These are phyloP conservation scores for Penicillium fimorum DNA, from an alignment of 495 filamentous ascomycete genomes.

Conservation along the genomic window DNA sequence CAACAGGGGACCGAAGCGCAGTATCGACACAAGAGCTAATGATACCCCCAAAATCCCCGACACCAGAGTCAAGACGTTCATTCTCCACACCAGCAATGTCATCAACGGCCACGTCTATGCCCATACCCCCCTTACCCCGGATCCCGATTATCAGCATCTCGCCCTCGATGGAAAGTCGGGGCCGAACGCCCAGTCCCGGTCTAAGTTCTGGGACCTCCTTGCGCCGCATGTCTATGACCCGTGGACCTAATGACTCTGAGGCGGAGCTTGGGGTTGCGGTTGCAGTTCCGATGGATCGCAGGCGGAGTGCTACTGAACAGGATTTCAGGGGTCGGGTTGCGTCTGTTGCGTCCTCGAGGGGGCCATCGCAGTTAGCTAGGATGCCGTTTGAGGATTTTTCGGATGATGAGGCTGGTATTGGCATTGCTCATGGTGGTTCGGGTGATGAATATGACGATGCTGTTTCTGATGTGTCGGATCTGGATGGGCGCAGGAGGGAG, in stretches of 20 bases:
- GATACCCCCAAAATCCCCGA: conserved; percentile 2
- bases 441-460: conserved; percentile 18
- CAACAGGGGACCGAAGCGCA: conserved; percentile 8
- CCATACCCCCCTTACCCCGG: not conserved
- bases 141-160: conserved; percentile 16
- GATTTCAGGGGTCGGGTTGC: conserved; percentile 10
- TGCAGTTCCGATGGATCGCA: conserved; percentile 19
- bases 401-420: conserved; percentile 26
- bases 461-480: conserved; percentile 32
- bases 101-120: not conserved
- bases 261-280: conserved; percentile 17
- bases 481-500: conserved; percentile 18
- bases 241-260: conserved; percentile 1
- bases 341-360: conserved; percentile 8
- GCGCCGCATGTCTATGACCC: not conserved
- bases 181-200: not conserved
- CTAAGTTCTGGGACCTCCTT: conserved; percentile 1
- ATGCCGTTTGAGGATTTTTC: conserved; percentile 28
- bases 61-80: not conserved
- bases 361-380: conserved; percentile 10
- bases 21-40: conserved; percentile 25
- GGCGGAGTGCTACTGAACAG: conserved; percentile 15
- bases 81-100: not conserved
- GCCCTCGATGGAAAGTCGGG: conserved; percentile 1
- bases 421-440: not conserved